Evolutionary conservation across 495 filamentous ascomycete genomes (phyloP).

Genomic region (Aspergillus homomorphus): DNA sequence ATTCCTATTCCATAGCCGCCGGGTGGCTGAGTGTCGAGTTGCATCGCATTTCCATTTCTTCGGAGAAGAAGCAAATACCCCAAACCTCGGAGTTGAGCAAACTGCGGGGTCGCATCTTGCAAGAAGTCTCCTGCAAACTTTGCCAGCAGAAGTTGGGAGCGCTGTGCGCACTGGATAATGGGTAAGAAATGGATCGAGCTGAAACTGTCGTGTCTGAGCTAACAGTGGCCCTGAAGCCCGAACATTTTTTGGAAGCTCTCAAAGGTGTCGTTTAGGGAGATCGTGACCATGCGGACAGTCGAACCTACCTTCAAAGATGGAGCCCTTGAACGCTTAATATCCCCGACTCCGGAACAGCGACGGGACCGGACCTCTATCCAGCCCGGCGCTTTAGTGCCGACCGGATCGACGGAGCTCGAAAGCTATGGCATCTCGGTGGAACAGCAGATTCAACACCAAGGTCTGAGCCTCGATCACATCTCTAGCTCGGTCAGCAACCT

Average conservation of each 20-base stretch:
- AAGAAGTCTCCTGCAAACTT: slow-evolving; percentile 44
- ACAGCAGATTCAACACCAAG: slow-evolving; percentile 43
- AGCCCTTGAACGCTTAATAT: slow-evolving; percentile 31
- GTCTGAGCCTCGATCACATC: slow-evolving; percentile 42
- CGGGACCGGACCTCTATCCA: slow-evolving; percentile 21
- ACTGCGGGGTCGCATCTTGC: slow-evolving; percentile 41
- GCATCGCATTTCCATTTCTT: slow-evolving; percentile 40
- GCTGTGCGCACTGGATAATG: slow-evolving; percentile 37
- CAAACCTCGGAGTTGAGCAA: slow-evolving; percentile 39
- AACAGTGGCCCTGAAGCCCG: slow-evolving; percentile 25
- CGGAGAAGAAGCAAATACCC: slow-evolving; percentile 42
- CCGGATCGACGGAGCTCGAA: slow-evolving; percentile 21
- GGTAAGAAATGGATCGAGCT: slow-evolving; percentile 29
- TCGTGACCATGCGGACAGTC: slow-evolving; percentile 45
- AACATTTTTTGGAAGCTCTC: slow-evolving; percentile 47
- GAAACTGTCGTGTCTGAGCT: neutral
- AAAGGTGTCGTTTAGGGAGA: slow-evolving; percentile 45
- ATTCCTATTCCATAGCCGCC: slow-evolving; percentile 39
- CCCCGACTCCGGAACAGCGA: slow-evolving; percentile 24
- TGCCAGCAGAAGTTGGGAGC: slow-evolving; percentile 45
- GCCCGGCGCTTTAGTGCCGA: slow-evolving; percentile 31
- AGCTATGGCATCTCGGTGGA: slow-evolving; percentile 26
- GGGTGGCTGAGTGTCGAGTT: slow-evolving; percentile 47
- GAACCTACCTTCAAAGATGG: slow-evolving; percentile 41
- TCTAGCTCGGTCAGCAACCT: slow-evolving; percentile 44